Evolutionary conservation across 768 basidiomycete genomes (phyloP).

Genomic region (Boletus pseudo-olivaceus): DNA sequence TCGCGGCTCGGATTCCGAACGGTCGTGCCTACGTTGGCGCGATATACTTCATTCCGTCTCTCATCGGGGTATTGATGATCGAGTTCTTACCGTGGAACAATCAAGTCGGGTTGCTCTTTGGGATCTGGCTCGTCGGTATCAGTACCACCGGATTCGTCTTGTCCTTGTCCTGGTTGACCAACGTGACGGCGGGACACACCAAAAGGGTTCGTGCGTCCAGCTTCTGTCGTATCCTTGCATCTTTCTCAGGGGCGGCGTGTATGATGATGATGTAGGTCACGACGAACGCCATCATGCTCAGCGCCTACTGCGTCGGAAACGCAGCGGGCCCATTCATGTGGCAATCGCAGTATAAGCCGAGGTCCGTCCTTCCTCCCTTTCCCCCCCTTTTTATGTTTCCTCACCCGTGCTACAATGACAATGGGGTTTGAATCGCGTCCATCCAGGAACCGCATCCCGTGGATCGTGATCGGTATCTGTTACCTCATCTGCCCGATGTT

Average conservation of each 20-base stretch:
- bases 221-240: not conserved
- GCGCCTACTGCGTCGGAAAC: slow-evolving; percentile 66
- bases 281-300: slow-evolving; percentile 68
- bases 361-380: slow-evolving; percentile 38
- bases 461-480: slow-evolving; percentile 72
- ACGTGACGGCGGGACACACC: slow-evolving; percentile 67
- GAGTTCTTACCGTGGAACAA: slow-evolving; percentile 63
- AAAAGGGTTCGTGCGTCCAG: slow-evolving; percentile 53
- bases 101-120: slow-evolving; percentile 62
- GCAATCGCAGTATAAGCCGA: slow-evolving; percentile 62
- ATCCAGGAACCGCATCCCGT: slow-evolving; percentile 67
- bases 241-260: not conserved
- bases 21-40: slow-evolving; percentile 60
- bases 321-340: slow-evolving; percentile 77
- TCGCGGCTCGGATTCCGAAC: slow-evolving; percentile 56
- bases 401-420: not conserved
- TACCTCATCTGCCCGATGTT: slow-evolving; percentile 50
- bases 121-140: slow-evolving; percentile 36
- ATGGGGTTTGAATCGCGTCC: not conserved
- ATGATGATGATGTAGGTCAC: slow-evolving; percentile 14
- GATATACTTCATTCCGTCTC: slow-evolving; percentile 61
- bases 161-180: slow-evolving; percentile 60
- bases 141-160: slow-evolving; percentile 59
- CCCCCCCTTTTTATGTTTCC: not conserved
- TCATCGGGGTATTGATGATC: slow-evolving; percentile 60